These are phyloP conservation scores for Arthroderma uncinatum DNA, from an alignment of 2,329 filamentous ascomycete genomes.

Conservation along the genomic window DNA sequence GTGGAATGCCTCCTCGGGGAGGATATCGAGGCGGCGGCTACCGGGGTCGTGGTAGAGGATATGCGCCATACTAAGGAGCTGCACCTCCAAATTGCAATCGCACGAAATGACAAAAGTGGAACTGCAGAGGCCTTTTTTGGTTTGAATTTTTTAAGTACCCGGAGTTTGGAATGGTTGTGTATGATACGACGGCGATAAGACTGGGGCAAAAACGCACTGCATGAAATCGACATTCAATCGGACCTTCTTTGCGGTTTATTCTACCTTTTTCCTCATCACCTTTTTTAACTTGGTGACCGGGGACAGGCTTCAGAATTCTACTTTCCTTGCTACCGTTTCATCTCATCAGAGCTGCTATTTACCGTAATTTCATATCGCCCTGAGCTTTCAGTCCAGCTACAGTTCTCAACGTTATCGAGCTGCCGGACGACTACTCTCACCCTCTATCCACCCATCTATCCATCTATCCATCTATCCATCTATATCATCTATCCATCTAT, in stretches of 20 bases:
- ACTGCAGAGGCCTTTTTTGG: background rate
- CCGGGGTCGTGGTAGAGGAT: constrained; percentile 31
- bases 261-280: background rate
- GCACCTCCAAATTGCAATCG: background rate
- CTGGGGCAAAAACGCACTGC: background rate
- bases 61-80: constrained; percentile 32
- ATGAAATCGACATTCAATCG: background rate
- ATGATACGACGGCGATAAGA: constrained; percentile 5
- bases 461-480: no score
- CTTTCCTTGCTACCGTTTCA: no score
- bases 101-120: background rate
- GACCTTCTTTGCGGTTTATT: background rate
- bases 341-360: no score
- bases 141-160: background rate
- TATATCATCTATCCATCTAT: no score
- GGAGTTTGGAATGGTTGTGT: constrained; percentile 8
- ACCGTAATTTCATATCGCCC: no score
- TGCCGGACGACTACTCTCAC: no score
- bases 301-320: no score
- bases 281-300: background rate
- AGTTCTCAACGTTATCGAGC: no score
- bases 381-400: no score
- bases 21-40: constrained; percentile 21
- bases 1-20: constrained; percentile 13
- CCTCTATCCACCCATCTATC: no score